Evolutionary conservation across 2,329 filamentous ascomycete genomes (phyloP).

Genomic region (Phialophora expanda): DNA sequence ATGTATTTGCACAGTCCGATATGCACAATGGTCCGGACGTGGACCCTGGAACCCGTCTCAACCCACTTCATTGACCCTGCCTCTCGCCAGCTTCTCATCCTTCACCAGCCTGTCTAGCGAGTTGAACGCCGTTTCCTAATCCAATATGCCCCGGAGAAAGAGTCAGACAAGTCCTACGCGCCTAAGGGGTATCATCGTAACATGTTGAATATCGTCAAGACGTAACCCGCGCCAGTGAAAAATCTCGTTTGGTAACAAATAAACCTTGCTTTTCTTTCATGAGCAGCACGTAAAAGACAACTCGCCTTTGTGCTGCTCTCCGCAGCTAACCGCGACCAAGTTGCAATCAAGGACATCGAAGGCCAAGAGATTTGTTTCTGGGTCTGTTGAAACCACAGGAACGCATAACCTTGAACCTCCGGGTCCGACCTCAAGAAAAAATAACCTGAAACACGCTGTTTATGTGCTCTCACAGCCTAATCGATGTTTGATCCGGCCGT

Average conservation of each 20-base stretch:
- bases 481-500: constrained; percentile 10
- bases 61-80: constrained; percentile 2
- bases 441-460: constrained; percentile 12
- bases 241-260: constrained; percentile 15
- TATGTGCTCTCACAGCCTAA: constrained; percentile 3
- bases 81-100: constrained; percentile 2
- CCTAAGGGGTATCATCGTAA: constrained; percentile 36
- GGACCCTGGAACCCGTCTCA: background rate
- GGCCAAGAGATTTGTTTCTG: constrained; percentile 13
- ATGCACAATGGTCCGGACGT: background rate
- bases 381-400: constrained; percentile 36
- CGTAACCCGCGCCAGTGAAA: constrained; percentile 31
- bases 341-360: constrained; percentile 12
- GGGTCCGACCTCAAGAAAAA: background rate
- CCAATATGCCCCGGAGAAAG: constrained; percentile 16
- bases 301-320: background rate
- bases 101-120: constrained; percentile 19
- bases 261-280: constrained; percentile 23
- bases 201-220: constrained; percentile 40
- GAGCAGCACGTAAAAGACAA: background rate
- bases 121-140: constrained; percentile 31
- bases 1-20: background rate
- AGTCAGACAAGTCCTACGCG: constrained; percentile 30
- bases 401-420: constrained; percentile 14
- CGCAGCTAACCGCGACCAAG: constrained; percentile 5